phyloP scores from a whole-genome alignment of 805 yeast genomes.

The Starmerella roubikii region DNA sequence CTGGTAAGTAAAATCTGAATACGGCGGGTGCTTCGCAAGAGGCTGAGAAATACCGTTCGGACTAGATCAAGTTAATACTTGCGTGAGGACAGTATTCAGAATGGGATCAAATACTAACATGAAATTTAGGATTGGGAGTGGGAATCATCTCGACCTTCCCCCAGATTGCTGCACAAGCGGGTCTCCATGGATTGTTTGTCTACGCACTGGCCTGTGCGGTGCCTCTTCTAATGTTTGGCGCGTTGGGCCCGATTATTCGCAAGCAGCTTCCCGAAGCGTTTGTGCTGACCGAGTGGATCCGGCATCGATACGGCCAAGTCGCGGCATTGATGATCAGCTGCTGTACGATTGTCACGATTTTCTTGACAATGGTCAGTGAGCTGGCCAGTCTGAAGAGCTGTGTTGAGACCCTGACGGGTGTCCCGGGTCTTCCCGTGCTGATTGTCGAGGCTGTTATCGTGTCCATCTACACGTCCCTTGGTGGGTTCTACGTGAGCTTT shows the following conservation, averaged over 20 bases:
- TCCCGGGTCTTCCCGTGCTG: slow-evolving; percentile 65
- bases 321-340: slow-evolving; percentile 64
- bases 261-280: slow-evolving; percentile 78
- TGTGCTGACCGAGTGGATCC: slow-evolving; percentile 89
- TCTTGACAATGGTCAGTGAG: slow-evolving; percentile 77
- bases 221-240: slow-evolving; percentile 71
- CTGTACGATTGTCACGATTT: slow-evolving; percentile 74
- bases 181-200: slow-evolving; percentile 74
- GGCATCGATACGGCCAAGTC: slow-evolving; percentile 61
- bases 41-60: slow-evolving; percentile 62
- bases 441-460: slow-evolving; percentile 80
- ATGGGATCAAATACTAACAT: slow-evolving; percentile 5
- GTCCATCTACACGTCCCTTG: slow-evolving; percentile 70
- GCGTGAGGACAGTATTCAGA: slow-evolving; percentile 52
- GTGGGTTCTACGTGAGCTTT: slow-evolving; percentile 83
- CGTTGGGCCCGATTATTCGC: slow-evolving; percentile 69
- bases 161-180: slow-evolving; percentile 73
- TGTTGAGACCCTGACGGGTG: slow-evolving; percentile 60
- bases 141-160: slow-evolving; percentile 80
- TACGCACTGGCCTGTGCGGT: slow-evolving; percentile 68
- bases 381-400: slow-evolving; percentile 68
- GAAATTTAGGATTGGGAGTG: slow-evolving; percentile 58
- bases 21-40: slow-evolving; percentile 23
- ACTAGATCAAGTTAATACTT: slow-evolving; percentile 75
- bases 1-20: slow-evolving; percentile 35